Evolutionary conservation across 148 eudicot species (phyloP), one percentile per base, ranked within the genome.

Genomic region (Rhododendron williamsianum): DNA sequence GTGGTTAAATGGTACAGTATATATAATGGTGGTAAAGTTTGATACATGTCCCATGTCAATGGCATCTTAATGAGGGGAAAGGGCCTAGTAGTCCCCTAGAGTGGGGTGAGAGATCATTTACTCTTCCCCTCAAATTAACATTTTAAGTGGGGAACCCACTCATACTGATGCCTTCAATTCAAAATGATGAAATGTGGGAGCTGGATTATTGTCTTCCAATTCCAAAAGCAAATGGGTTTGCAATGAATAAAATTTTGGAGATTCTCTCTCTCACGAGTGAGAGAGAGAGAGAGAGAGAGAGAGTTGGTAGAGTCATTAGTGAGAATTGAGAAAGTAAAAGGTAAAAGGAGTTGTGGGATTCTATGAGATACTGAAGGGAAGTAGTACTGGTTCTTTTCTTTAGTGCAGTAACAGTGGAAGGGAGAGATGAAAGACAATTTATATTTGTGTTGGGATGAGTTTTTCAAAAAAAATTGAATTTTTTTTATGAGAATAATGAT

Each of bases 81-180:
- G 80, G 49, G 33, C 19, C 76, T 71, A 30, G 35, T 30, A 33
- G 76, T 25, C 5, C 13, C 41, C 38, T 30, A 71, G 38, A 4
- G 41, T 71, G 18, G 41, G 25, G 48, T 38, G 23, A 41, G 25
- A 19, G 27, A 25, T 43, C 25, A 21, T 76, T 76, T 76, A 38
- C 25, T 41, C 35, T 1, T 1, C 15, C 15, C 51, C 80, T 9
- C 9, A 58, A 58, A 58, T 4, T 58, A 58, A 1, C 65, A 58
- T 58, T 16, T 54, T 80, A 52, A 41, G 82, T 80, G 82, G 82
- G 46, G 67, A 80, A 80, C 82, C 82, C 38, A 80, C 65, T 80
- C 36, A 51, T 80, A 51, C 30, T 13, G 82, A 25, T 51, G n/a
- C 11, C 9, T 30, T 7, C 41, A 10, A 49, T 52, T 15, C 43